A percentile compares a stretch with the other conserved stretches of the same genome.
phyloP scores from a whole-genome alignment of 164 flowering plant species.

The Vitis amurensis region DNA sequence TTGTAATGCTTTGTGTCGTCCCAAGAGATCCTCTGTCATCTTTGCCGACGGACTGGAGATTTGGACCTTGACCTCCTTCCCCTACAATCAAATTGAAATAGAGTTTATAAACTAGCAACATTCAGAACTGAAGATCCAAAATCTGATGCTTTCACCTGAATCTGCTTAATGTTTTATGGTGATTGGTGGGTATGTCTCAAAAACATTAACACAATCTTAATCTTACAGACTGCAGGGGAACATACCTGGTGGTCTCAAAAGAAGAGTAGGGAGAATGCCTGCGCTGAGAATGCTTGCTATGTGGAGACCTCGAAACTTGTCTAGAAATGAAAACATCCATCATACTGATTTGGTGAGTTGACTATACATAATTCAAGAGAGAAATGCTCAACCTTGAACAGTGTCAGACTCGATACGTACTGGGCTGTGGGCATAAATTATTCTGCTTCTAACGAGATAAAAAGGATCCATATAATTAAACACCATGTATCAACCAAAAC shows the following conservation, averaged over 20 bases:
- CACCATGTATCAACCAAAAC: neutral
- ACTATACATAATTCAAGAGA: constrained; percentile 25
- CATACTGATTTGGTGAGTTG: constrained; percentile 70
- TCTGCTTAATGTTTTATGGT: constrained; percentile 21
- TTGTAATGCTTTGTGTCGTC: neutral
- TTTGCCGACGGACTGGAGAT: constrained; percentile 55
- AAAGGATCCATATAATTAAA: constrained; percentile 5
- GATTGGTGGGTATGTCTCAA: constrained; percentile 32
- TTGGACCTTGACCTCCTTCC: constrained; percentile 72
- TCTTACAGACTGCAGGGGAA: constrained; percentile 16
- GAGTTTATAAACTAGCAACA: constrained; percentile 9
- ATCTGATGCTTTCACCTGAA: constrained; percentile 39
- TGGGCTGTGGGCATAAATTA: constrained; percentile 10
- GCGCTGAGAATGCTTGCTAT: constrained; percentile 97
- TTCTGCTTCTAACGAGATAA: constrained; percentile 19
- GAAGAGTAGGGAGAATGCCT: constrained; percentile 98
- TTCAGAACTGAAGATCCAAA: neutral
- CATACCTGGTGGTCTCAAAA: constrained; percentile 81
- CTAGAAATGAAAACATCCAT: constrained; percentile 84
- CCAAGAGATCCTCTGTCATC: constrained; percentile 25
- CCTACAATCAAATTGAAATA: constrained; percentile 47
- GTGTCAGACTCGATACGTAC: constrained; percentile 14
- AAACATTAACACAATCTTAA: constrained; percentile 26
- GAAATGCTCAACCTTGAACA: constrained; percentile 32
- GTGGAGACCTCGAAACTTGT: constrained; percentile 97